Evolutionary conservation across 305 asterid genomes (phyloP).

Genomic region (Petunia hybrid): DNA sequence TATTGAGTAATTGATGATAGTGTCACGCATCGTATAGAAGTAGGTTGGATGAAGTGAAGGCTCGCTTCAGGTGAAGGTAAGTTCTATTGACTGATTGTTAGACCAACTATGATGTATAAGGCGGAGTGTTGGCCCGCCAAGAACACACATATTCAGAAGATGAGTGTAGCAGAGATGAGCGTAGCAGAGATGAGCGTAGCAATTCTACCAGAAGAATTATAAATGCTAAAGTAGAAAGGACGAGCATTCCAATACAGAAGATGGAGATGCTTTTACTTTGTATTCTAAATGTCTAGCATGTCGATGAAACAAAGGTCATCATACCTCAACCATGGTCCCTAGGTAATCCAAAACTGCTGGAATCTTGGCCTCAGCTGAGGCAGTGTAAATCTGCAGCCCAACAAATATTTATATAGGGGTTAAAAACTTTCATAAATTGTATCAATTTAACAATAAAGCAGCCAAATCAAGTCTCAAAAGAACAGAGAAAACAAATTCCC

Average conservation of each 20-base stretch:
- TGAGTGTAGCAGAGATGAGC: no score
- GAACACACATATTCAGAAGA: no score
- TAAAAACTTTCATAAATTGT: slow-evolving; percentile 2
- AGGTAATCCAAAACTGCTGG: slow-evolving; percentile 94
- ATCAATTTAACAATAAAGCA: not conserved
- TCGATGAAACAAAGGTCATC: slow-evolving; percentile 33
- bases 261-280: slow-evolving; percentile 15
- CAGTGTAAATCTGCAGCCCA: slow-evolving; percentile 70
- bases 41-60: no score
- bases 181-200: no score
- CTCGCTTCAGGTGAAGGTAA: no score
- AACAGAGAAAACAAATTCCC: slow-evolving; percentile 5
- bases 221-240: not conserved
- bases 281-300: slow-evolving; percentile 17
- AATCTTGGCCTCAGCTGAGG: slow-evolving; percentile 90
- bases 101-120: no score
- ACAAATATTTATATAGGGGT: slow-evolving; percentile 15
- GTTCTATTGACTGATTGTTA: no score
- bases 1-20: no score
- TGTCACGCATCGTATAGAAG: no score
- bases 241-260: not conserved
- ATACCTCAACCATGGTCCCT: slow-evolving; percentile 88
- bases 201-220: no score
- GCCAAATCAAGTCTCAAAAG: not conserved
- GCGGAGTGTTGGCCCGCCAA: no score